phyloP scores from a whole-genome alignment of 352 stramenopile species.

The Elongisporangium undulatum region DNA sequence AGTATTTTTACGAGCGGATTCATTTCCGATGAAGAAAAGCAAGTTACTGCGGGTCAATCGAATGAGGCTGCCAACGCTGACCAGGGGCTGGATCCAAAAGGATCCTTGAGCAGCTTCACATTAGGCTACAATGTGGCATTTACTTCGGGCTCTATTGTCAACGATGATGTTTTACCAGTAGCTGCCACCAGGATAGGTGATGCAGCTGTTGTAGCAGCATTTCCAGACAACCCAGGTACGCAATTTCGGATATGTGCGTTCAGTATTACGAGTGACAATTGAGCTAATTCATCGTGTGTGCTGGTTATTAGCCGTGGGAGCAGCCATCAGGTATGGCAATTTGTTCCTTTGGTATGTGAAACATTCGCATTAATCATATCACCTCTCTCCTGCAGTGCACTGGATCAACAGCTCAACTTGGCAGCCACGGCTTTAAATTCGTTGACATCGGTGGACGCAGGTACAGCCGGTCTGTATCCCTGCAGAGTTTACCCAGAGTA shows the following conservation, averaged over 20 bases:
- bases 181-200: background rate
- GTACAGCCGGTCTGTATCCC: background rate
- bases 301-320: constrained; percentile 2
- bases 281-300: constrained; percentile 1
- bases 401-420: constrained; percentile 6
- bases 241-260: background rate
- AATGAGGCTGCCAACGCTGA: background rate
- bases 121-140: constrained; percentile 9
- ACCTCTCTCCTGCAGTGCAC: constrained; percentile 1
- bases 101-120: constrained; percentile 27
- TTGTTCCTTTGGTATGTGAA: background rate
- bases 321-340: constrained; percentile 19
- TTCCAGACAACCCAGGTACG: constrained; percentile 1
- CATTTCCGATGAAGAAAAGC: background rate
- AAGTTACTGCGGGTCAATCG: background rate
- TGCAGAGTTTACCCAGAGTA: too few relatives aligned
- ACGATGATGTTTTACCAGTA: background rate
- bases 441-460: background rate
- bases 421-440: constrained; percentile 8
- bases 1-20: background rate
- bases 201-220: background rate
- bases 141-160: background rate
- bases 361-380: background rate
- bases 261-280: background rate
- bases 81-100: background rate